Evolutionary conservation across 208 protist species (phyloP), one percentile per base, ranked within the genome.

Genomic region (Leishmania tropica): DNA sequence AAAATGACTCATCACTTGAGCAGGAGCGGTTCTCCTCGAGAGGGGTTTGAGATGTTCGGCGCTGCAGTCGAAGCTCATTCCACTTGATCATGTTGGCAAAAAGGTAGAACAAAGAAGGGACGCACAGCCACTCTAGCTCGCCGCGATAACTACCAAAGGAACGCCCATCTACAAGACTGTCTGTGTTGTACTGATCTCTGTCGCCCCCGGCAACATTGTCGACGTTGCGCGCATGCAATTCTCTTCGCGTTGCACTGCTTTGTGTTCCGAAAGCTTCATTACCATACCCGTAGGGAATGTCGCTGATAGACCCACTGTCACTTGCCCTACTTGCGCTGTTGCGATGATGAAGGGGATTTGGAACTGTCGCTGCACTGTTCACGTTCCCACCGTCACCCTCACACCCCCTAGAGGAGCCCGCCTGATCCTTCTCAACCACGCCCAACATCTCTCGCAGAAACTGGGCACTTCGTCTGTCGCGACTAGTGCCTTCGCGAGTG

Each of bases 31-130:
- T 47, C 28, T 87, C 68, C 42, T 87, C 42, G 37, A 31, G 67
- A 37, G 62, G 67, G 42, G 24, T 24, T 62, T 76, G 53, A 47
- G 79, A 62, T 53, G 48, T 28, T 53, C 35, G 68, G 60, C 82
- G 56, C 64, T 84, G 78, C 58, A 90, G 40, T 51, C 87, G 84
- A 24, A 88, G 71, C 75, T 96, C 93, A 47, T 93, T 86, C 54
- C 93, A 85, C 73, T 89, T 87, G 45, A 94, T 93, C 40, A 96
- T 78, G 67, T 85, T 88, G 28, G 88, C 86, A 42, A 88, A 87
- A 47, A 96, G 85, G 67, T 89, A 94, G 79, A 94, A 96, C 31
- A 96, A 76, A 58, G 83, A 89, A 10, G 93, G 91, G 8, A 88
- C 85, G 31, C 89, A 82, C 40, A 96, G 77, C 90, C 93, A 96